Base-by-base conservation (phyloP, 495 filamentous ascomycete genomes). In the Neurospora sp. region DNA sequence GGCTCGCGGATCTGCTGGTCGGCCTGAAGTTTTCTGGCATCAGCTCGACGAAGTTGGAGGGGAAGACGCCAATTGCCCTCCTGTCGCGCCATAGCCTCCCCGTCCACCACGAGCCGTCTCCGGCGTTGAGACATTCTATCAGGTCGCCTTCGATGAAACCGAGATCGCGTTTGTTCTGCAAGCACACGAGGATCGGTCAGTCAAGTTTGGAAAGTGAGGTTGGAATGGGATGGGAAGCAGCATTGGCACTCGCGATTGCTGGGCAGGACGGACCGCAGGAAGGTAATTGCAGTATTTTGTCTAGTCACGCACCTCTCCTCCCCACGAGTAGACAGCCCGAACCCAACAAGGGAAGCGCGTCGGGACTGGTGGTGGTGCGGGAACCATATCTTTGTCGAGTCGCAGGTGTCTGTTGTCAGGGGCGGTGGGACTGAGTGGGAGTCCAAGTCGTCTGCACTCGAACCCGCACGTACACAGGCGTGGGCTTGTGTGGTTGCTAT, bases 71-170 rank as follows among this genome's bases (percentile, higher is more conserved):
- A 75, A 97, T 89, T 76, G 94, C 94, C 73, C 93, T 88, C 79
- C 90, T 89, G 80, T 98, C 96, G 72, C 96, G 88, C 75, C 89
- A 90, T 78, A 98, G 79, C 68, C 95, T 89, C 37, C 96, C 96
- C 83, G 93, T 97, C 96, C 96, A 99, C 96, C 96, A 99, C 70
- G 92, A 92, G 38, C 96, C 96, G 83, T 99, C 96, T 70, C 96
- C 96, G 3, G 96, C 96, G 81, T 98, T 99, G 22, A 99, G 86
- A 79, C 94, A 97, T 88, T 99, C 96, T 79, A 99, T 99, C 73
- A 98, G 83, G 82, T 99, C 96, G 61, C 96, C 96, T 80, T 99
- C 96, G 74, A 98, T 90, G 81, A 99, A 98, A 22, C 96, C 96
- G 71, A 99, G 86, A 79, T 99, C 96, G 76, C 90, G 89, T 82